These are phyloP conservation scores for Ophiosphaerella herpotricha DNA, from an alignment of 2,329 filamentous ascomycete genomes.

Conservation along the genomic window DNA sequence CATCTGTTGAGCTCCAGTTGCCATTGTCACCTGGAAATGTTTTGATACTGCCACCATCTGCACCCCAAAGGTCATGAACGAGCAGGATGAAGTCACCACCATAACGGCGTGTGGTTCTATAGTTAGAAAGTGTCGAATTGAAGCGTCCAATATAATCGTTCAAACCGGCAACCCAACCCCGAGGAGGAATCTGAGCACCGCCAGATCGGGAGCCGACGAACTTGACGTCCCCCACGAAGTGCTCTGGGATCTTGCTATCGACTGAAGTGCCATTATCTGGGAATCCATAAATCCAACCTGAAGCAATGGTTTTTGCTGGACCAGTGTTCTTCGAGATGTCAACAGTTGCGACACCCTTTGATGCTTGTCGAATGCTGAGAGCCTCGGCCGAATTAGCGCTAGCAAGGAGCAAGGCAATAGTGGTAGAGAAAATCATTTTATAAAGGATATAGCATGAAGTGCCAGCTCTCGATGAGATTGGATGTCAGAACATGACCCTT, in stretches of 20 bases:
- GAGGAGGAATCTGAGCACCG: conserved; percentile 47
- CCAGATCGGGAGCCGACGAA: conserved; percentile 50
- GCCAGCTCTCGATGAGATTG: too few relatives aligned
- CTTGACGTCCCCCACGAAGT: conserved; percentile 47
- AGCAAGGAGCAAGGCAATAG: not conserved
- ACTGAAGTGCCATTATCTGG: conserved; percentile 45
- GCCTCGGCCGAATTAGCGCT: not conserved
- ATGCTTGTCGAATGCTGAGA: not conserved
- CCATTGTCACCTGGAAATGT: conserved; percentile 57
- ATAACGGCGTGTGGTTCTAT: conserved; percentile 50
- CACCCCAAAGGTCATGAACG: conserved; percentile 55
- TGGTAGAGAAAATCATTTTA: not conserved
- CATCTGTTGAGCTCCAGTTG: conserved; percentile 54
- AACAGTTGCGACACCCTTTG: conserved; percentile 11
- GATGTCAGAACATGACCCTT: too few relatives aligned
- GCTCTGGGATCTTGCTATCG: conserved; percentile 36
- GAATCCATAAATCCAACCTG: conserved; percentile 52
- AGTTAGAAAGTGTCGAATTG: conserved; percentile 52
- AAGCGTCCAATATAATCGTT: conserved; percentile 44
- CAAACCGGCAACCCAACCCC: conserved; percentile 48
- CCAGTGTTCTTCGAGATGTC: conserved; percentile 25
- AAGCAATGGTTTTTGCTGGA: conserved; percentile 43
- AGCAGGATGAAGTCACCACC: conserved; percentile 53
- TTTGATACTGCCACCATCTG: conserved; percentile 49
- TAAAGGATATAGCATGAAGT: too few relatives aligned